A percentile compares a stretch with the other conserved stretches of the same genome.
phyloP scores from a whole-genome alignment of 768 basidiomycete genomes.

The Calocybe gangraenosa region DNA sequence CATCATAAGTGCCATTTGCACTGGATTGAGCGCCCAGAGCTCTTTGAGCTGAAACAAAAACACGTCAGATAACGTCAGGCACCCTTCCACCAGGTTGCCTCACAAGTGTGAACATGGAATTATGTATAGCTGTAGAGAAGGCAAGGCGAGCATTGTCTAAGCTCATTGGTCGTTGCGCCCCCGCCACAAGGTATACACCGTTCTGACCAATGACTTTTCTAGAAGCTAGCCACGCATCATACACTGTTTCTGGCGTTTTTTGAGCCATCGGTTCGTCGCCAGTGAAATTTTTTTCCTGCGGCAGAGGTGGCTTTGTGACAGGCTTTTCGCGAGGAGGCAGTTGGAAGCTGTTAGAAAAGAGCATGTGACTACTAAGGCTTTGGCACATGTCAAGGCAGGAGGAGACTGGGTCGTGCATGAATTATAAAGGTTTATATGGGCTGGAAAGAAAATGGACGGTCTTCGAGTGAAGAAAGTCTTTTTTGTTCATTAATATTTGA shows the following conservation, averaged over 20 bases:
- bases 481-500: conserved; percentile 38
- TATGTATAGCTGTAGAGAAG: conserved; percentile 40
- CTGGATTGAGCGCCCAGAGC: conserved; percentile 54
- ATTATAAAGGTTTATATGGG: conserved; percentile 21
- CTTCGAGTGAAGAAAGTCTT: conserved; percentile 13
- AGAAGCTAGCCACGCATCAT: conserved; percentile 58
- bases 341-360: conserved; percentile 34
- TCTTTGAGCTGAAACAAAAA: conserved; percentile 32
- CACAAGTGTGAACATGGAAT: conserved; percentile 54
- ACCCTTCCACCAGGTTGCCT: conserved; percentile 14
- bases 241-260: conserved; percentile 28
- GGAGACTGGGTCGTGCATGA: conserved; percentile 28
- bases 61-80: conserved; percentile 11
- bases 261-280: conserved; percentile 2
- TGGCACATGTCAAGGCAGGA: conserved; percentile 36
- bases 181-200: conserved; percentile 51
- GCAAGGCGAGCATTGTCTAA: conserved; percentile 56
- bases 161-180: conserved; percentile 64
- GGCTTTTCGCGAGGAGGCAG: conserved; percentile 23
- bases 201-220: conserved; percentile 44
- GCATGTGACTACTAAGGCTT: conserved; percentile 30
- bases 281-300: conserved; percentile 8
- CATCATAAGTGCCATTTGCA: conserved; percentile 69
- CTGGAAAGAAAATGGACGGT: conserved; percentile 16
- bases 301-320: conserved; percentile 17